Base-by-base conservation (phyloP, 495 filamentous ascomycete genomes). In the Evernia prunastri region DNA sequence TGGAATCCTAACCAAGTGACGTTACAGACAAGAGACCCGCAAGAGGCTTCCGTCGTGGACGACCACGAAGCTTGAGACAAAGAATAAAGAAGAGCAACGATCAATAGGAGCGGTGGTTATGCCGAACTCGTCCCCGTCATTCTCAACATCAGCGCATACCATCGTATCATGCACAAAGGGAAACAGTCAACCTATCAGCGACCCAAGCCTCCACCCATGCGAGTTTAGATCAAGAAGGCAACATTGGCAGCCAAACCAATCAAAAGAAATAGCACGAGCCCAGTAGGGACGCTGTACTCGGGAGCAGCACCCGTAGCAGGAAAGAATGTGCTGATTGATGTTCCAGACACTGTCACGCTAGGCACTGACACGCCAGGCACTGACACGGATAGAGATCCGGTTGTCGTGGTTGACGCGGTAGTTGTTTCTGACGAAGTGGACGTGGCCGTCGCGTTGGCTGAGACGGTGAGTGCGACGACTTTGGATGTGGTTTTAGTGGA, bases 211-310 rank as follows among this genome's bases (percentile, higher is more conserved):
- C 12, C 3, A 56, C 18, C 39, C 20, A 9, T 7, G 25, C 36
- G 6, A 18, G 15, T 20, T 49, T 47, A 67, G 25, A 67, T 53
- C 56, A 63, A 53, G n/a, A 67, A 33, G 35, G 56, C 60, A 25
- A 67, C 33, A 35, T 53, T 59, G 11, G 54, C 60, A 37, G 56
- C 33, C 4, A 67, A 31, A 25, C 20, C 60, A 5, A 59, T 39
- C 29, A 63, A 27, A 20, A 58, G 13, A 23, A 40, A 43, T 0
- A 67, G 13, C 4, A 59, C 51, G 10, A 63, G n/a, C 17, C 40
- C 60, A 10, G 33, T 40, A 5, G 51, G 17, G 33, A 36, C 27
- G n/a, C 25, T 62, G 17, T 25, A 23, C 15, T 63, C 60, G 8
- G 56, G 17, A 12, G 40, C 42, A 20, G 43, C 47, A 36, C 60